Conservation (phyloP, 768 basidiomycete genomes). For the Termitomyces heimii region DNA sequence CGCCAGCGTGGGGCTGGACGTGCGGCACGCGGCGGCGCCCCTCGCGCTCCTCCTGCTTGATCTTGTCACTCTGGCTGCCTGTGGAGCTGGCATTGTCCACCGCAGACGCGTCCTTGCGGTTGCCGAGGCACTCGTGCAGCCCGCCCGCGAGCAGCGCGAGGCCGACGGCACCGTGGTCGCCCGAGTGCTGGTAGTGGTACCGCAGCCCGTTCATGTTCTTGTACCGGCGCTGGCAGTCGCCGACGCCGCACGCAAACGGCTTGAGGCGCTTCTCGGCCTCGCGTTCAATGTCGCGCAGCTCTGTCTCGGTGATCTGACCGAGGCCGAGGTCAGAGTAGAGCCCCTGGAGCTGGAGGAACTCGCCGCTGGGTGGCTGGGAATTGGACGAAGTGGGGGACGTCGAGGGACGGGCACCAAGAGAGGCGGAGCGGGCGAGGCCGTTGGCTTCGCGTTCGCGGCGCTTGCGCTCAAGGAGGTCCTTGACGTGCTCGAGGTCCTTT, state of each 20-base stretch:
- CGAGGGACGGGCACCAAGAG: conserved; percentile 4
- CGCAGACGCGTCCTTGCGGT: not conserved
- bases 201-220: conserved; percentile 98
- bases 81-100: conserved; percentile 11
- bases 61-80: conserved; percentile 3
- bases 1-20: not conserved
- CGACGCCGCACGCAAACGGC: conserved; percentile 88
- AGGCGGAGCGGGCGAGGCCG: conserved; percentile 8
- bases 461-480: conserved; percentile 61
- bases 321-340: conserved; percentile 28
- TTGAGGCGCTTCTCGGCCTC: conserved; percentile 80
- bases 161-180: conserved; percentile 90
- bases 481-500: conserved; percentile 75
- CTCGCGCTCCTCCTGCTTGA: conserved; percentile 11
- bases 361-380: not conserved
- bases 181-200: conserved; percentile 96
- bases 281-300: conserved; percentile 66
- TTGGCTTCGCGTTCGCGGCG: conserved; percentile 31
- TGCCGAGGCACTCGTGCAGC: conserved; percentile 39
- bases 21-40: conserved; percentile 6
- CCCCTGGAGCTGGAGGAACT: conserved; percentile 6
- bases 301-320: conserved; percentile 51
- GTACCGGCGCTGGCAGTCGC: conserved; percentile 82
- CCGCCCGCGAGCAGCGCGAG: conserved; percentile 77
- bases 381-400: not conserved